Evolutionary conservation across 306 rosid species (phyloP).

Genomic region (Quillaja saponaria): DNA sequence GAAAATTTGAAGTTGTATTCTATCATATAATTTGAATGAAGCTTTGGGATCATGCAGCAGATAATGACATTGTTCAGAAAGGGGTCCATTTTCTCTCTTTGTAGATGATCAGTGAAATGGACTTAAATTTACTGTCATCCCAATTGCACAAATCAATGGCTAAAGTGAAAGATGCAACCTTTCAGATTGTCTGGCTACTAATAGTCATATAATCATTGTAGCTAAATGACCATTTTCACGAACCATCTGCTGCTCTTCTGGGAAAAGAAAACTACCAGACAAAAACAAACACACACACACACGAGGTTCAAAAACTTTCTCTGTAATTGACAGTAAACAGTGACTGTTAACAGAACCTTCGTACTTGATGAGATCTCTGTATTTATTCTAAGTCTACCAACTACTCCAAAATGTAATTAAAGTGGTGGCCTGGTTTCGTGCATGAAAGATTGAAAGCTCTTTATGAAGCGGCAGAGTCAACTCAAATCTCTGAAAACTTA

Average conservation of each 20-base stretch:
- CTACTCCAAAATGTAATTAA: constrained; percentile 26
- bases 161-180: constrained; percentile 38
- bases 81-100: constrained; percentile 42
- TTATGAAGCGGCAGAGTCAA: constrained; percentile 41
- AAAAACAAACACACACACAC: neutral
- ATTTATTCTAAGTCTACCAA: constrained; percentile 3
- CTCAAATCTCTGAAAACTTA: constrained; percentile 12
- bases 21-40: constrained; percentile 17
- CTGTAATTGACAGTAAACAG: constrained; percentile 23
- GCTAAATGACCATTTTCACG: constrained; percentile 19
- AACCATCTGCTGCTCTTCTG: constrained; percentile 19
- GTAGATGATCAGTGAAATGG: constrained; percentile 25
- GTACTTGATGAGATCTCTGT: constrained; percentile 1
- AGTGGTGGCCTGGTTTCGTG: constrained; percentile 3
- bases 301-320: constrained; percentile 17
- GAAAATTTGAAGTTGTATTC: too few species aligned
- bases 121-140: constrained; percentile 37
- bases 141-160: constrained; percentile 33
- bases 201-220: constrained; percentile 33
- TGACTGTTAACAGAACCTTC: constrained; percentile 9
- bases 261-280: neutral
- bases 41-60: too few species aligned
- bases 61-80: constrained; percentile 33
- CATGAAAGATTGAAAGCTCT: constrained; percentile 26
- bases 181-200: constrained; percentile 45